Conservation (phyloP, 495 filamentous ascomycete species). For the Talaromyces trachyspermus region DNA sequence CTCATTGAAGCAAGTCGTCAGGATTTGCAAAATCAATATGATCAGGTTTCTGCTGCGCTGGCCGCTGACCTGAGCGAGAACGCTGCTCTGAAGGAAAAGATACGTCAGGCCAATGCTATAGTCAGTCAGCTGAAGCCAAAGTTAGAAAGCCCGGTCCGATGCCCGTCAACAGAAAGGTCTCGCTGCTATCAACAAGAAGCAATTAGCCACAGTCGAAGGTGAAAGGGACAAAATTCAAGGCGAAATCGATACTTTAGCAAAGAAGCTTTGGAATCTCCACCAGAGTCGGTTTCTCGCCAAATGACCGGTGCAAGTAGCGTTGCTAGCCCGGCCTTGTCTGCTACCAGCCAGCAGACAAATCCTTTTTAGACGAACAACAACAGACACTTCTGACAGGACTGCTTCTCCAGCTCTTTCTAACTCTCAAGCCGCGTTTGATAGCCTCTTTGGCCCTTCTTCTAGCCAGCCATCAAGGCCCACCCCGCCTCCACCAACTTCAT, state of each 20-base stretch:
- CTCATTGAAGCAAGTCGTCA: constrained; percentile 74
- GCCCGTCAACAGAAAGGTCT: constrained; percentile 91
- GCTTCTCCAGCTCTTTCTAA: constrained; percentile 37
- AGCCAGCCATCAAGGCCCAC: constrained; percentile 35
- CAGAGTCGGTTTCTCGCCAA: constrained; percentile 29
- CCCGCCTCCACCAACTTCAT: constrained; percentile 56
- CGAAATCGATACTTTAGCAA: constrained; percentile 65
- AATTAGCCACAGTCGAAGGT: constrained; percentile 77
- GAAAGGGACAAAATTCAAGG: constrained; percentile 77
- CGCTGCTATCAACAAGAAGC: constrained; percentile 97
- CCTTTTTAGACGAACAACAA: constrained; percentile 74
- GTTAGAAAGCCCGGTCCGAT: constrained; percentile 79
- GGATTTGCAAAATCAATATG: constrained; percentile 79
- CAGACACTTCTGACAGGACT: constrained; percentile 55
- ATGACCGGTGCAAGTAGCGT: constrained; percentile 35
- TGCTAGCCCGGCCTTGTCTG: constrained; percentile 65
- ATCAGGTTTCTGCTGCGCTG: constrained; percentile 62
- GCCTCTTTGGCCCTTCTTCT: constrained; percentile 77
- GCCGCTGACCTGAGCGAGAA: constrained; percentile 89
- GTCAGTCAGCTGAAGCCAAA: constrained; percentile 76
- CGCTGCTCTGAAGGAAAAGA: constrained; percentile 73
- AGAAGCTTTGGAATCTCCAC: constrained; percentile 28
- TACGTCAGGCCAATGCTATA: constrained; percentile 71
- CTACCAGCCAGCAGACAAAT: constrained; percentile 71
- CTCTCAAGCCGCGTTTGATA: constrained; percentile 72